Conservation (phyloP, 2,329 filamentous ascomycete species). For the Cyphellophora europaea region DNA sequence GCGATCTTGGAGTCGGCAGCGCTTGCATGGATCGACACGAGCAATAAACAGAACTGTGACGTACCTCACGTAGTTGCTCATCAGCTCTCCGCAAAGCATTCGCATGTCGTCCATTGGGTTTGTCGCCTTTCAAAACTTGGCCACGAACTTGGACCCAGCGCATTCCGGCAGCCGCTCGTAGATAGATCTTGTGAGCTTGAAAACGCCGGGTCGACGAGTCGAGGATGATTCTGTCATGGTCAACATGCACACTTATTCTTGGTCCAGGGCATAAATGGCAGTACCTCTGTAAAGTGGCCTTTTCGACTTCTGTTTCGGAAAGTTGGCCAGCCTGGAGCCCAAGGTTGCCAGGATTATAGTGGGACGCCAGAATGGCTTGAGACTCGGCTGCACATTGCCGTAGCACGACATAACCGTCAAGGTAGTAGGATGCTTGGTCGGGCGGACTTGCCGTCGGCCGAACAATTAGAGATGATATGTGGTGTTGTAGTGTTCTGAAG, state of each 20-base stretch:
- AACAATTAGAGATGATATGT: constrained; percentile 34
- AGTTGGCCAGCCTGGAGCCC: constrained; percentile 18
- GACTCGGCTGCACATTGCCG: constrained; percentile 47
- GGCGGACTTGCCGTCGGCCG: constrained; percentile 42
- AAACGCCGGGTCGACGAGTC: constrained; percentile 53
- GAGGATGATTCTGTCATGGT: constrained; percentile 48
- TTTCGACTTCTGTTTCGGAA: constrained; percentile 44
- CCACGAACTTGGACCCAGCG: constrained; percentile 49
- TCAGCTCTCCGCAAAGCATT: constrained; percentile 40
- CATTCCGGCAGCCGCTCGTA: constrained; percentile 47
- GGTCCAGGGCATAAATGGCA: constrained; percentile 16
- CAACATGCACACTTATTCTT: background rate
- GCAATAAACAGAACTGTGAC: constrained; percentile 12
- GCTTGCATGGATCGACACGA: constrained; percentile 1
- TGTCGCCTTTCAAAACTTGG: constrained; percentile 41
- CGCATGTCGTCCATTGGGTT: constrained; percentile 37
- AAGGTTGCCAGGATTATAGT: constrained; percentile 38
- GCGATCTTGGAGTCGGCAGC: too few species aligned
- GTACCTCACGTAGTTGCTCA: constrained; percentile 38
- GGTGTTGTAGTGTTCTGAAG: constrained; percentile 51
- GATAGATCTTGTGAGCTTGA: constrained; percentile 52
- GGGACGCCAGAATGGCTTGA: constrained; percentile 43
- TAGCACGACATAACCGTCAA: constrained; percentile 50
- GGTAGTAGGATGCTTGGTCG: constrained; percentile 44
- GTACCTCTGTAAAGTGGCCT: constrained; percentile 47